phyloP scores from a whole-genome alignment of 2,329 filamentous ascomycete species.

The Epichloe brachyelytri region DNA sequence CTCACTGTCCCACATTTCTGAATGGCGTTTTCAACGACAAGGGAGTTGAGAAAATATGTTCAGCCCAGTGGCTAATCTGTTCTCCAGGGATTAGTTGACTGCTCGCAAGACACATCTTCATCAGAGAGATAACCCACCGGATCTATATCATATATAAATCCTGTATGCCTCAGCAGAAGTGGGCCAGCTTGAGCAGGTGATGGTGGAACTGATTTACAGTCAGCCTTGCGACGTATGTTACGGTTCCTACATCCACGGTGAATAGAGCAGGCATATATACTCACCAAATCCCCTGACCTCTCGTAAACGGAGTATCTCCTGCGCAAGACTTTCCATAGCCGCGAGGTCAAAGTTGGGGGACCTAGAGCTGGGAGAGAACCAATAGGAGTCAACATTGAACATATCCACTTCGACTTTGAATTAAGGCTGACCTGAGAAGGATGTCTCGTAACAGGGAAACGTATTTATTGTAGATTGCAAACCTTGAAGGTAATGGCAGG shows the following conservation, averaged over 20 bases:
- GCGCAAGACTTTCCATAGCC: conserved; percentile 34
- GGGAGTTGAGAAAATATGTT: conserved; percentile 44
- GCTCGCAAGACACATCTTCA: not conserved
- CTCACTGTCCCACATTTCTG: conserved; percentile 20
- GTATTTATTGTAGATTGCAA: conserved; percentile 43
- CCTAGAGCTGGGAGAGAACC: conserved; percentile 7
- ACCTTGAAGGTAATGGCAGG: conserved; percentile 37
- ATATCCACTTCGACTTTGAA: not conserved
- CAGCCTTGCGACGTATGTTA: not conserved
- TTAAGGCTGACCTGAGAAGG: conserved; percentile 30
- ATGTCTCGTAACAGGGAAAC: conserved; percentile 36
- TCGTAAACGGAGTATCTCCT: conserved; percentile 37
- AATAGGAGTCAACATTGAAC: conserved; percentile 8
- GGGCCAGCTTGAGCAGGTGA: conserved; percentile 23
- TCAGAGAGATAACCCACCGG: conserved; percentile 11
- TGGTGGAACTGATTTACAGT: conserved; percentile 9
- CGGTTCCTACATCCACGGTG: no score
- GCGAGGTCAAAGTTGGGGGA: conserved; percentile 43
- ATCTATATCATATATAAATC: conserved; percentile 11
- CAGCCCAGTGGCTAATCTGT: conserved; percentile 45
- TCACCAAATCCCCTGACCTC: conserved; percentile 39
- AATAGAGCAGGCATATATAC: conserved; percentile 11
- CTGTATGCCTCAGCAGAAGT: conserved; percentile 18
- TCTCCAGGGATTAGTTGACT: not conserved
- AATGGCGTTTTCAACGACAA: conserved; percentile 38